Evolutionary conservation across 176 grass and related monocot genomes (phyloP).

Genomic region (Rhynchospora tenuis): DNA sequence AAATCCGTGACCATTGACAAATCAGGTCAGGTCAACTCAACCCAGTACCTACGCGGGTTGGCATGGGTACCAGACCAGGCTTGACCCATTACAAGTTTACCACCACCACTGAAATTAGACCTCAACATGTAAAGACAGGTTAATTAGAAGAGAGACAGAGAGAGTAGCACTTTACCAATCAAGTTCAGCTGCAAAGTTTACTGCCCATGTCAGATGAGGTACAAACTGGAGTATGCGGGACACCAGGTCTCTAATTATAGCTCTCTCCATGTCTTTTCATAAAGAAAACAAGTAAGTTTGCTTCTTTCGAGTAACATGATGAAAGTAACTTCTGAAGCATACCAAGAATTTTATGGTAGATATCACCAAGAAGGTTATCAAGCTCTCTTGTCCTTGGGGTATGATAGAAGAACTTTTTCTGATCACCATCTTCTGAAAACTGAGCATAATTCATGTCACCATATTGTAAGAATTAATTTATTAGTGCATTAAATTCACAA

Average conservation of each 20-base stretch:
- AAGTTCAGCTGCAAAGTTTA: constrained; percentile 96
- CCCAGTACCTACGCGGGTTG: not conserved
- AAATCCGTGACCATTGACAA: not conserved
- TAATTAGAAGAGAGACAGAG: not conserved
- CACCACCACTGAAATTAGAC: constrained; percentile 3
- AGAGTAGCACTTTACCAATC: constrained; percentile 58
- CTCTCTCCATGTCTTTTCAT: constrained; percentile 92
- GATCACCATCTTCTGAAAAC: constrained; percentile 88
- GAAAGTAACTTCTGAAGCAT: constrained; percentile 8
- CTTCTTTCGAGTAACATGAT: not conserved
- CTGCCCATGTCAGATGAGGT: constrained; percentile 71
- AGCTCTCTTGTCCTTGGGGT: constrained; percentile 94
- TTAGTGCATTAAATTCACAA: constrained; percentile 2
- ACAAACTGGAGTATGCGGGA: constrained; percentile 68
- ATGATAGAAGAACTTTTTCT: constrained; percentile 88
- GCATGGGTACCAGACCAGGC: not conserved
- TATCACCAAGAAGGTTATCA: constrained; percentile 95
- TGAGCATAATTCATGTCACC: constrained; percentile 34
- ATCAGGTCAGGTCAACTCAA: not conserved
- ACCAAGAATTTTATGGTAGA: constrained; percentile 99
- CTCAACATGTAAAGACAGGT: not conserved
- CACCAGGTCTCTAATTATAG: constrained; percentile 89
- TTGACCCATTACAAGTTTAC: constrained; percentile 10
- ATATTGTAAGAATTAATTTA: constrained; percentile 15
- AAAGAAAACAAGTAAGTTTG: constrained; percentile 2